Conservation (phyloP, 805 yeast genomes). For the Candida adriatica region DNA sequence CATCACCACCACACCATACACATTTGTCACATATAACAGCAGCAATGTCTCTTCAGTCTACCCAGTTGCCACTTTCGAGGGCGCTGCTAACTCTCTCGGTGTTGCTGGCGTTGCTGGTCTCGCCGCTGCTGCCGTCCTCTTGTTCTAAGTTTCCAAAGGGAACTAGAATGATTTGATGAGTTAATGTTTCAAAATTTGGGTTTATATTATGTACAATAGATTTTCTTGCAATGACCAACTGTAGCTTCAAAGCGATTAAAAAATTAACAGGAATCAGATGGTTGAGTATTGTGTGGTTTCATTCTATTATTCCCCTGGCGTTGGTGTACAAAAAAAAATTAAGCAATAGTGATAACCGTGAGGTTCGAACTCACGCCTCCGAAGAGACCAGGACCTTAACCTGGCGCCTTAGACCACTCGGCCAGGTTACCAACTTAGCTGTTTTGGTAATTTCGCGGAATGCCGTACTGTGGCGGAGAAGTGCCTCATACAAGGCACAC, state of each 20-base stretch:
- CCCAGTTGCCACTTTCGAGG: conserved; percentile 16
- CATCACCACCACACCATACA: conserved; percentile 31
- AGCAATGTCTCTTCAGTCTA: conserved; percentile 11
- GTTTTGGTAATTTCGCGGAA: too few species aligned
- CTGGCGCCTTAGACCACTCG: conserved; percentile 72
- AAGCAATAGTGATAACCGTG: conserved; percentile 55
- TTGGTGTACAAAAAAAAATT: conserved; percentile 3
- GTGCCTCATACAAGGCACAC: too few species aligned
- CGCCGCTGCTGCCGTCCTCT: conserved; percentile 24
- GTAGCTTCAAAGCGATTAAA: too few species aligned
- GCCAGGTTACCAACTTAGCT: conserved; percentile 47
- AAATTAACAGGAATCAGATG: too few species aligned
- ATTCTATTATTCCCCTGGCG: too few species aligned
- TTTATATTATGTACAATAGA: conserved; percentile 5
- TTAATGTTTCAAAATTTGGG: conserved; percentile 1
- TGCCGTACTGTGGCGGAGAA: too few species aligned
- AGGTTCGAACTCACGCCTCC: conserved; percentile 88
- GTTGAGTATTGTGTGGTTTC: too few species aligned
- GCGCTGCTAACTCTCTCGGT: conserved; percentile 16
- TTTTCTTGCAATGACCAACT: too few species aligned
- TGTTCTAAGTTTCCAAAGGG: conserved; percentile 14
- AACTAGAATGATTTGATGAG: not conserved
- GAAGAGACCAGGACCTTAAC: conserved; percentile 76
- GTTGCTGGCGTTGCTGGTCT: conserved; percentile 23
- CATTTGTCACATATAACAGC: conserved; percentile 26